These are phyloP conservation scores for Erythrobasidium hasegawianum DNA, from an alignment of 1,284 basidiomycete species.

Conservation along the genomic window DNA sequence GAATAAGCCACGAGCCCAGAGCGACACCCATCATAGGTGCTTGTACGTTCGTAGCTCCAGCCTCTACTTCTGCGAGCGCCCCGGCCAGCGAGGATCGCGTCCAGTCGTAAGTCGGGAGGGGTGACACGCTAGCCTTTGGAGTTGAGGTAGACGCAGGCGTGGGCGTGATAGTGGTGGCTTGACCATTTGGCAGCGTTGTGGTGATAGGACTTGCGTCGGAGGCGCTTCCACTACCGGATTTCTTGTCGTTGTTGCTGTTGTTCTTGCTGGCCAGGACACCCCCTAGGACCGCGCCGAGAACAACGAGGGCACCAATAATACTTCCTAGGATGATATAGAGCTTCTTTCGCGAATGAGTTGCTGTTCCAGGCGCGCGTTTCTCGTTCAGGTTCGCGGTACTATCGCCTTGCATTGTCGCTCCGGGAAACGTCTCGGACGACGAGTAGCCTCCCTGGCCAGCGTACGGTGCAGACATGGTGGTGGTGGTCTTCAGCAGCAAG, in stretches of 20 bases:
- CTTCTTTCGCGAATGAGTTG: conserved; percentile 9
- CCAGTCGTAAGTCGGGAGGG: conserved; percentile 27
- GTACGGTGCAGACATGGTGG: no score
- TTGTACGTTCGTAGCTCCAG: not conserved
- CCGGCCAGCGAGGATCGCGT: conserved; percentile 11
- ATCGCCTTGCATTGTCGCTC: not conserved
- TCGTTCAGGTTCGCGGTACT: conserved; percentile 18
- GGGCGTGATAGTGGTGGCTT: conserved; percentile 3
- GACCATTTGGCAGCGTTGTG: conserved; percentile 9
- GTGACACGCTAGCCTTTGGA: conserved; percentile 2
- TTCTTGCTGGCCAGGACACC: conserved; percentile 18
- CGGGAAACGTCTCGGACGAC: no score
- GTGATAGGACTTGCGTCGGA: not conserved
- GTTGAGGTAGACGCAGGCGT: conserved; percentile 5
- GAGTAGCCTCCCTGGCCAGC: no score
- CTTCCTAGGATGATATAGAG: conserved; percentile 4
- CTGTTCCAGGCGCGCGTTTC: not conserved
- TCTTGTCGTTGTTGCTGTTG: conserved; percentile 1
- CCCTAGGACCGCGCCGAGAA: conserved; percentile 23
- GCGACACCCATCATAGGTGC: conserved; percentile 28
- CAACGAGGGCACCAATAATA: conserved; percentile 11
- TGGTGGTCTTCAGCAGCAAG: no score
- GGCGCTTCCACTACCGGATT: not conserved
- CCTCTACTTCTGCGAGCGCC: not conserved
- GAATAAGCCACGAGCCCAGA: conserved; percentile 23